Evolutionary conservation across 805 yeast genomes (phyloP).

Genomic region (Myxozyma geophila): DNA sequence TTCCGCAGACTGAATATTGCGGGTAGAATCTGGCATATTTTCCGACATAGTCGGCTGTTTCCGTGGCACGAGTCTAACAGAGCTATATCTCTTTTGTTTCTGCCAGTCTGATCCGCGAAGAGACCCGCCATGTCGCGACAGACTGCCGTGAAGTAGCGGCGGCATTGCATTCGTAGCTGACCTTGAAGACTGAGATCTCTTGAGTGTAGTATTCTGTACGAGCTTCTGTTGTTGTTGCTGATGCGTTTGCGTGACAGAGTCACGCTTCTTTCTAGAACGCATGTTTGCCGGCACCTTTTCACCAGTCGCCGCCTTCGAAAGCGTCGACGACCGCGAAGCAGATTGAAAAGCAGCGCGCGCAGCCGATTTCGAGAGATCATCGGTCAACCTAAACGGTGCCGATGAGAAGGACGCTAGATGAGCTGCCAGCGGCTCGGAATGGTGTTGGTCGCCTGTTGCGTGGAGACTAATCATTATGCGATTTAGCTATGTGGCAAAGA

Average conservation of each 20-base stretch:
- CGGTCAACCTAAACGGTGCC: neutral
- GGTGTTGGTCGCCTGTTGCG: no score
- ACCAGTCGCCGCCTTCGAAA: slow-evolving; percentile 11
- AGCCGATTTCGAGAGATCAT: slow-evolving; percentile 11
- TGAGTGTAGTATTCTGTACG: neutral
- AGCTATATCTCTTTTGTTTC: no score
- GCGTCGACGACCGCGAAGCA: slow-evolving; percentile 5
- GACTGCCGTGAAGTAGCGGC: slow-evolving; percentile 9
- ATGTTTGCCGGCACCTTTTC: neutral
- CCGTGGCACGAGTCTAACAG: no score
- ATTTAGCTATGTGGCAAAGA: no score
- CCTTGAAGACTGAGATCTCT: neutral
- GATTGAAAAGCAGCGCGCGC: slow-evolving; percentile 8
- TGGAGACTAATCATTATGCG: no score
- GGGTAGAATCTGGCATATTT: no score
- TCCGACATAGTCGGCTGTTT: no score
- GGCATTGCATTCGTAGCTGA: slow-evolving; percentile 5
- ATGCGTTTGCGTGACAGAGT: neutral
- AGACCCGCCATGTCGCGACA: slow-evolving; percentile 12
- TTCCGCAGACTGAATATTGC: neutral
- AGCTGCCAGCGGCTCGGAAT: neutral
- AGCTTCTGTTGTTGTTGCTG: neutral
- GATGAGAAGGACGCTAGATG: neutral
- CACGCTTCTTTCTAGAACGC: no score
- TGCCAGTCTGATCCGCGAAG: neutral